Evolutionary conservation across 2,329 filamentous ascomycete genomes (phyloP).

Genomic region (Aspergillus fumigatiaffinis): DNA sequence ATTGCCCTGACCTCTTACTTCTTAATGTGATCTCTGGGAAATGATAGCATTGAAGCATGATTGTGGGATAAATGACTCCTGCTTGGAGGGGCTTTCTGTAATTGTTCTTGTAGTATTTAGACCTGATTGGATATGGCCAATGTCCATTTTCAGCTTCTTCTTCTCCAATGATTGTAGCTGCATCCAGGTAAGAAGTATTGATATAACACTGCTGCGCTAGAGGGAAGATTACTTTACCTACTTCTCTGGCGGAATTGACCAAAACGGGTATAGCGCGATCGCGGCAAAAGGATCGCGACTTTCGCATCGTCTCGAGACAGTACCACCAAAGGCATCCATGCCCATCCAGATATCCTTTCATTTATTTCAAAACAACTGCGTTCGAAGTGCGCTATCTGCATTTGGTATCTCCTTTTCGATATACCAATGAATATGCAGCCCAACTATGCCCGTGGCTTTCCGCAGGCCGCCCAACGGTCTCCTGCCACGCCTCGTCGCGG

Average conservation of each 20-base stretch:
- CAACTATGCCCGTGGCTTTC: slow-evolving; percentile 40
- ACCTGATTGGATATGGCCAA: not conserved
- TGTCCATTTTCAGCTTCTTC: not conserved
- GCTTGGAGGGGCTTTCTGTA: not conserved
- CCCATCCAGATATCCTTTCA: slow-evolving; percentile 5
- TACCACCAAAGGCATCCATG: slow-evolving; percentile 13
- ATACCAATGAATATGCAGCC: slow-evolving; percentile 39
- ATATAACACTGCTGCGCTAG: no score
- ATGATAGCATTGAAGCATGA: slow-evolving; percentile 25
- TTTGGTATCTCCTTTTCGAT: not conserved
- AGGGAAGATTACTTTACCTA: no score
- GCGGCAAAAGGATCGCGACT: slow-evolving; percentile 35
- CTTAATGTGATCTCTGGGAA: slow-evolving; percentile 14
- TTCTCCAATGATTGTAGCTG: not conserved
- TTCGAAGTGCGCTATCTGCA: slow-evolving; percentile 4
- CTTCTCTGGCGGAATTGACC: slow-evolving; percentile 11
- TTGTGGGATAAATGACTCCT: not conserved
- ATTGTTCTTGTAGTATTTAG: not conserved
- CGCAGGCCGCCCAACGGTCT: slow-evolving; percentile 37
- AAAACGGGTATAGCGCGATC: slow-evolving; percentile 34
- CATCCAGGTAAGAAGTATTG: no score
- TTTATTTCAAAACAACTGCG: slow-evolving; percentile 5
- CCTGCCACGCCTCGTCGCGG: slow-evolving; percentile 41
- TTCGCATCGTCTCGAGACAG: slow-evolving; percentile 10
- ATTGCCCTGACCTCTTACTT: slow-evolving; percentile 6